Conservation (phyloP, 2,329 filamentous ascomycete species). For the Colletotrichum tofieldiae region DNA sequence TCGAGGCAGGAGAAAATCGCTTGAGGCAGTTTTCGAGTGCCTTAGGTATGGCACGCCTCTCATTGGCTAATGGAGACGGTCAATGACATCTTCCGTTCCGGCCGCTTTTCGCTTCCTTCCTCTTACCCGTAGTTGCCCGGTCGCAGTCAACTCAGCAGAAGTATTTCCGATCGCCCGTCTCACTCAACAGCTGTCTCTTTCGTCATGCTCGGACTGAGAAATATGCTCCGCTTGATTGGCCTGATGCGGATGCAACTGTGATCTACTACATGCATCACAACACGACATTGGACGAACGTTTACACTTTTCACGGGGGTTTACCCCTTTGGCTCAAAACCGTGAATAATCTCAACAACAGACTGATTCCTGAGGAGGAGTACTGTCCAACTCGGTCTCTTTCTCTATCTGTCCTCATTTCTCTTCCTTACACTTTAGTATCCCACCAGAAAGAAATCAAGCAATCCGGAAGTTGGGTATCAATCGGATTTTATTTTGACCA, state of each 20-base stretch:
- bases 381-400: neutral
- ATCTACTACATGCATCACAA: constrained; percentile 17
- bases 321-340: neutral
- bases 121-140: constrained; percentile 35
- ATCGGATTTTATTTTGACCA: neutral
- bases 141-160: constrained; percentile 18
- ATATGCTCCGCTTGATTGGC: constrained; percentile 39
- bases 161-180: constrained; percentile 29
- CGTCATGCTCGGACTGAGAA: constrained; percentile 36
- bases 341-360: neutral
- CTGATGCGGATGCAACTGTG: constrained; percentile 1
- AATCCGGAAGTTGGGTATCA: constrained; percentile 4
- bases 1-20: constrained; percentile 44
- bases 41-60: constrained; percentile 41
- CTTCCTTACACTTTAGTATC: neutral
- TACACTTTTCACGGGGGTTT: neutral
- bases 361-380: too few species aligned
- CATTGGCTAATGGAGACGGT: constrained; percentile 38
- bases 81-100: constrained; percentile 41
- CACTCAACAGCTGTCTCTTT: constrained; percentile 14
- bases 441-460: neutral
- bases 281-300: constrained; percentile 33
- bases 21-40: constrained; percentile 44
- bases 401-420: too few species aligned
- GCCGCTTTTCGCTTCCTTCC: constrained; percentile 33